phyloP scores from a whole-genome alignment of 495 filamentous ascomycete species.

The Friedmanniomyces simplex region DNA sequence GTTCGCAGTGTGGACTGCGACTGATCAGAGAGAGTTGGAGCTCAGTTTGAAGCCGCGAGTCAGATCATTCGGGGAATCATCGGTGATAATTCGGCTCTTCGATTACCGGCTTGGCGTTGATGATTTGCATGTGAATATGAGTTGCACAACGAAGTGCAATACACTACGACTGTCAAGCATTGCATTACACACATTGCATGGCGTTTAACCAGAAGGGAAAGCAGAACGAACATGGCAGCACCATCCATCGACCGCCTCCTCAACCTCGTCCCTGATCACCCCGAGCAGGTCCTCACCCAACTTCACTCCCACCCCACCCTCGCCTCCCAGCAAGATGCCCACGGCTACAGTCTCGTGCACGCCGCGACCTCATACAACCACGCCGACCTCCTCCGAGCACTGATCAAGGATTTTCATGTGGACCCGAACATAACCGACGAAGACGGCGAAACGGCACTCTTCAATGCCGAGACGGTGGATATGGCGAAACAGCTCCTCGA shows the following conservation, averaged over 20 bases:
- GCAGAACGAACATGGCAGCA: not conserved
- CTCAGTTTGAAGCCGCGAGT: too few species aligned
- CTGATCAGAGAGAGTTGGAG: too few species aligned
- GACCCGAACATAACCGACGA: constrained; percentile 72
- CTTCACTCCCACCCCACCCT: constrained; percentile 27
- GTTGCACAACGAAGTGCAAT: too few species aligned
- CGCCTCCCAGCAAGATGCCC: constrained; percentile 26
- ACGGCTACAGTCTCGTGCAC: constrained; percentile 75
- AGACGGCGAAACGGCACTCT: constrained; percentile 85
- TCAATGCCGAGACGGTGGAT: constrained; percentile 67
- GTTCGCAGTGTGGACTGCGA: too few species aligned
- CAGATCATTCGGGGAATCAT: too few species aligned
- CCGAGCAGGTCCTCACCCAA: constrained; percentile 24
- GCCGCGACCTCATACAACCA: constrained; percentile 89
- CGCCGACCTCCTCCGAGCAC: constrained; percentile 60
- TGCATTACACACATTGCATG: too few species aligned
- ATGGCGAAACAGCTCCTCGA: constrained; percentile 75
- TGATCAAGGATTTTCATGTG: constrained; percentile 68
- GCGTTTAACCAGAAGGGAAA: too few species aligned
- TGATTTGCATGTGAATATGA: too few species aligned
- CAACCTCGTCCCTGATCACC: constrained; percentile 31
- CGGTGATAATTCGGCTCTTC: too few species aligned
- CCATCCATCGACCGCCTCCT: constrained; percentile 31
- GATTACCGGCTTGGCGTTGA: too few species aligned
- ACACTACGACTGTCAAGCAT: too few species aligned